Base-by-base conservation (phyloP, 164 flowering plant species). In the Chimonanthus salicifolius region DNA sequence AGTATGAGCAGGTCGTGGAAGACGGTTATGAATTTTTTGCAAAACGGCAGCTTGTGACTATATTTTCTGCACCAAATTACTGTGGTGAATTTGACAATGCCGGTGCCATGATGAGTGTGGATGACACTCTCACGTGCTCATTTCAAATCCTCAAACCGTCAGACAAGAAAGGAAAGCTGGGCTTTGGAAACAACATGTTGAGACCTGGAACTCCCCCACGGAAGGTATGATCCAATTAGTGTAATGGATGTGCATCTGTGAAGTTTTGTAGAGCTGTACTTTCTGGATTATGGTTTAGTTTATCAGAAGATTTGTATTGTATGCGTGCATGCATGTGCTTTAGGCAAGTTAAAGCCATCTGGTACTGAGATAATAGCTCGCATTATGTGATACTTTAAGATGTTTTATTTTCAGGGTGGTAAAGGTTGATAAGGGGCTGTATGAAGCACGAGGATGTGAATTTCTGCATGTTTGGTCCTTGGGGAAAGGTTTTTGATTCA, bases 1-100 rank as follows among this genome's bases (percentile, higher is more conserved):
- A 63, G 44, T 63, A 63, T 58, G 5, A 16, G 74, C 75, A 87
- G 90, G 90, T 87, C 76, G 90, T 87, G 49, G 90, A 87, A 78
- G 90, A 87, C 75, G 90, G 90, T 1, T 87, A 85, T 58, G 90
- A 87, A 80, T 87, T 87, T 73, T 87, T 87, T 79, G 90, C 88
- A 72, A 76, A 77, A 64, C 72, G 86, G 71, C 82, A 85, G 75
- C 80, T 85, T 48, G 87, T 85, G 64, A 85, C 90, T 50, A 77
- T 86, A 78, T 86, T 86, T 69, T 86, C 88, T 4, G 88, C 88
- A 10, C 88, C 88, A 64, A 86, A 86, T 73, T 86, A 86, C 71
- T 86, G 88, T 74, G 88, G 88, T 7, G 86, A 84, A 80, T 86
- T 86, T 78, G 88, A 86, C 46, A 86, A 86, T 80, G 89, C 89